Base-by-base conservation (phyloP, 805 yeast species). In the Saturnispora ahearnii region DNA sequence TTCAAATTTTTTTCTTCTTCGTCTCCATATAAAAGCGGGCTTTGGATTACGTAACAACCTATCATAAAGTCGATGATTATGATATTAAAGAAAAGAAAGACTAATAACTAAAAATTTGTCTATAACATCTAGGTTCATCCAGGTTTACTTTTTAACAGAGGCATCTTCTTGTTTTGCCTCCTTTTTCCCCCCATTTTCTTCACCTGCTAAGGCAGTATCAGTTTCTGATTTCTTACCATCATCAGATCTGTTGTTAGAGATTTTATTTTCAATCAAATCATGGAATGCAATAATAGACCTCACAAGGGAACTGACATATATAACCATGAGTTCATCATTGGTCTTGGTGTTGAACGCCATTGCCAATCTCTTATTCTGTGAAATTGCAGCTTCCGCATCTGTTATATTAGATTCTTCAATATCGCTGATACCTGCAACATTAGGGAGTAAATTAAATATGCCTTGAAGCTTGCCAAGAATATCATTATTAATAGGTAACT, bases 211-310 rank as follows among this genome's bases (percentile, higher is more conserved):
- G 8, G 53, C 54, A 49, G 67, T 73, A 13, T 65, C 70, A 40
- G 72, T 75, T 46, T 59, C 55, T 26, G 49, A 51, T 58, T 73
- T 76, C 62, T 38, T 38, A 13, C 22, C 42, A 22, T 38, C 42
- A 24, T 38, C 42, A 12, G 42, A 24, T 38, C 22, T 38, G 30
- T 38, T 22, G 13, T 38, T 38, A 22, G 45, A 18, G 5, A 93
- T 82, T 70, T 93, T 93, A 71, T 95, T 95, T 61, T 93, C 98
- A 63, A 93, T 93, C 66, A 93, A 77, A 65, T 93, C 95, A 68
- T 93, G 96, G 77, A 93, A 91, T 10, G 98, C 95, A 62, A 93
- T 85, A 60, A 95, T 90, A 5, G 98, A 86, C 63, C 98, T 79
- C 24, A 93, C 96, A 60, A 93, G 72, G 46, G 91, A 83, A 60